Base-by-base conservation (phyloP, 2,329 filamentous ascomycete genomes). In the Calonectria naviculata region DNA sequence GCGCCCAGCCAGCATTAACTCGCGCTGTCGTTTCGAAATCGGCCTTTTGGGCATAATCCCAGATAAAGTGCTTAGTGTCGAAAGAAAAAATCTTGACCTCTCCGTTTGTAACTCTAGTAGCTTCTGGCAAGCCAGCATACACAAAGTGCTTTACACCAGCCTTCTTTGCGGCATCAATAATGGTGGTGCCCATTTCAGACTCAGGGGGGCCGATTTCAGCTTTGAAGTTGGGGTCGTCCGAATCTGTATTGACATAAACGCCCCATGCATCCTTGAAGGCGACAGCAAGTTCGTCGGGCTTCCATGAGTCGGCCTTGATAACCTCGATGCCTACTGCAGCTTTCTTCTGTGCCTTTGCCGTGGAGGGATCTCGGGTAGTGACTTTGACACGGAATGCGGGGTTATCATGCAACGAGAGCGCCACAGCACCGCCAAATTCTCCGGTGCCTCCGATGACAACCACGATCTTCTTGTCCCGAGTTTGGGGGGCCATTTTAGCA, bases 141-240 rank as follows among this genome's bases (percentile, higher is more conserved):
- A 81, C 74, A 3, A 81, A 70, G 63, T 80, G 74, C 52, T 76
- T 38, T 1, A 81, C 76, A 12, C 79, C 78, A 2, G 75, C 77
- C 9, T 71, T 26, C 9, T 73, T 72, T 1, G 79, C 79, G 2
- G 71, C 72, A 36, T 80, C 76, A 41, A 81, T 71, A 28, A 82
- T 75, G 2, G 31, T 74, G 31, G 77, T 77, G 9, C 80, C 80
- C 65, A 81, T 56, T 6, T 78, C 80, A 19, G 77, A 77, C 63
- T 82, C 80, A 0, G 69, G 77, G 0, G 77, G 75, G 1, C 76
- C 76, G 26, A 74, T 36, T 21, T 63, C 44, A 15, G 73, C 36
- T 42, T 68, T 72, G 63, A 74, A 65, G 67, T 69, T 65, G 4
- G 61, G 31, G 24, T 75, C 73, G 31, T 76, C 74, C 4, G 73